Base-by-base conservation (phyloP, 2,329 filamentous ascomycete genomes). In the Coniochaeta ligniaria region DNA sequence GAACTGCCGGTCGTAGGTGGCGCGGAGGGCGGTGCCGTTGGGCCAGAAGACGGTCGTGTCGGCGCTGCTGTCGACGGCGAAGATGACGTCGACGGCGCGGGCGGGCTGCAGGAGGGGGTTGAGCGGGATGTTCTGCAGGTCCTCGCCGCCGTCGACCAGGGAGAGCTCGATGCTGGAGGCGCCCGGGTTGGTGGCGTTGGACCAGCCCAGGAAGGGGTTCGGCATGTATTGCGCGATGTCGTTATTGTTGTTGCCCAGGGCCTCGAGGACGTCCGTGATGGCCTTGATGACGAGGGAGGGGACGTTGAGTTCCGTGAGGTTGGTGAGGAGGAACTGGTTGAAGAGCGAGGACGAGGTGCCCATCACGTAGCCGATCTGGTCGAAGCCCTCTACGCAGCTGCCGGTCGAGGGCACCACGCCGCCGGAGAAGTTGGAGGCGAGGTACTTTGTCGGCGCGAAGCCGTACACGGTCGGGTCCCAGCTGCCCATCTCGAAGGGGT, bases 331-430 rank as follows among this genome's bases (percentile, higher is more conserved):
- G 67, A 90, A 83, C 67, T 86, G 79, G 75, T 96, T 96, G 81
- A 96, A 96, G 1, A 96, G 80, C 0, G 90, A 89, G 1, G 88
- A 91, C 24, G 88, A 92, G 0, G 92, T 96, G 58, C 92, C 92
- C 85, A 96, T 92, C 28, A 96, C 78, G 69, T 84, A 96, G 7
- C 91, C 91, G 26, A 83, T 83, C 67, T 92, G 92, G 74, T 96
- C 93, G 64, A 92, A 92, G 1, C 93, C 93, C 8, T 82, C 79
- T 17, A 96, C 81, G 69, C 93, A 96, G 52, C 75, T 71, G 50
- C 83, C 81, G 60, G 79, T 72, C 12, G 76, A 70, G 0, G 82
- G 75, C 22, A 95, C 72, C 33, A 60, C 75, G 64, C 86, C 87
- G 57, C 76, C 74, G 63, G 73, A 73, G 63, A 89, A 81, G 62